Base-by-base conservation (phyloP, 768 basidiomycete genomes). In the Coprinellus micaceus region DNA sequence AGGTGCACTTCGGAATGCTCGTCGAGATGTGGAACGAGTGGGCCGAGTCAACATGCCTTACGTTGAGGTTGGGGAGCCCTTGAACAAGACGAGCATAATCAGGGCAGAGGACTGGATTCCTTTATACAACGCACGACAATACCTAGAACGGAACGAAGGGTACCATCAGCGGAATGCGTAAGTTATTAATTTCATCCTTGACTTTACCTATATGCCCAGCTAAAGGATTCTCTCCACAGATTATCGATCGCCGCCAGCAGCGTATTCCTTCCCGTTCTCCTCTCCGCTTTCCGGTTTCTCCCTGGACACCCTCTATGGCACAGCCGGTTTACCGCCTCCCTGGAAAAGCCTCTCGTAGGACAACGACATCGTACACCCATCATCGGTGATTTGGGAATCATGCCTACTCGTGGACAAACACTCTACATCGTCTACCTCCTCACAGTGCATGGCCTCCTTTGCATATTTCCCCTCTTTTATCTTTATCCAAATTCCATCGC, bases 391-490 rank as follows among this genome's bases (percentile, higher is more conserved):
- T 15, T 47, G 25, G 53, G 53, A 12, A 53, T 53, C 33, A 58
- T 58, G 36, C 57, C 57, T 6, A 58, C 57, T n/a, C 57, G 57
- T 12, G 57, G 52, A 13, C 57, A 58, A 33, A 41, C 52, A 3
- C 52, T 58, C 25, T 58, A 58, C 57, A 36, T 58, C 29, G 24
- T 54, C 52, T 58, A 58, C 57, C 57, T 54, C 52, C 9, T 58
- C 37, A 21, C 39, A 3, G 49, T 30, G 30, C 57, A 58, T 33
- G 53, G 53, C 46, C 40, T 58, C 52, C 52, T 58, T 5, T 29
- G 36, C 36, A 49, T 58, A 30, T 58, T 58, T 46, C 57, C 57
- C 22, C 40, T 53, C 11, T 19, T 43, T 3, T 54, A 39, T 28
- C 13, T 21, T 4, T 47, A 24, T 15, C 45, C 45, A 28, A 55